Evolutionary conservation across 148 eudicot genomes (phyloP), one percentile per base, ranked within the genome.

Genomic region (Heliosperma pusillum): DNA sequence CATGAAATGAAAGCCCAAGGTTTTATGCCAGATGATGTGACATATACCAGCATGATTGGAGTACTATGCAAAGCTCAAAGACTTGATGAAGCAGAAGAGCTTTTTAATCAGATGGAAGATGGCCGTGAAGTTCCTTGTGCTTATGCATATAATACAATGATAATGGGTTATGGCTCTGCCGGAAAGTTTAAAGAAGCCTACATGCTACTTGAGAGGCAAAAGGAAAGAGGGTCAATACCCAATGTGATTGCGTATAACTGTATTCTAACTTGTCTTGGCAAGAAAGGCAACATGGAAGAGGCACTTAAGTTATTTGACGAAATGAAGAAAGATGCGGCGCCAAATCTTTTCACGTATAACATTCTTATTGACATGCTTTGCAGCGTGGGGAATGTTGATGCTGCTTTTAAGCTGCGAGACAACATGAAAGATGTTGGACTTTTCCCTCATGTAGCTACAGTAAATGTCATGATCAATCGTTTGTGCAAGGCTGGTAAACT

Each of bases 81-180:
- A 77, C 81, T 95, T 70, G 77, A 83, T 79, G 98, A 95, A 86
- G 98, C 97, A 69, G 88, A 88, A 74, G 92, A 92, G 69, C 80
- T 95, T 56, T 95, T 95, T 81, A 85, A 89, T 82, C 85, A 86
- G 78, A 90, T 95, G 98, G 98, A 95, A 73, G 62, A 72, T 52
- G 80, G 84, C 68, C 85, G 88, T 64, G 86, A 85, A 76, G 91
- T 89, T 42, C 98, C 97, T n/a, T 92, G 98, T 86, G 97, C 98
- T 27, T 95, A 92, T 80, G 98, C 98, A 52, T 95, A 95, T 85
- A 92, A 81, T 85, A 95, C 98, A 29, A 89, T 95, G 97, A 89
- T 95, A 60, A 95, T 95, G 98, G 98, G 97, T 33, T 95, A 92
- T 77, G 98, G 97, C 57, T 84, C 87, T 13, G 88, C 86, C 59